Base-by-base conservation (phyloP, 306 rosid species). In the Delonix regia region DNA sequence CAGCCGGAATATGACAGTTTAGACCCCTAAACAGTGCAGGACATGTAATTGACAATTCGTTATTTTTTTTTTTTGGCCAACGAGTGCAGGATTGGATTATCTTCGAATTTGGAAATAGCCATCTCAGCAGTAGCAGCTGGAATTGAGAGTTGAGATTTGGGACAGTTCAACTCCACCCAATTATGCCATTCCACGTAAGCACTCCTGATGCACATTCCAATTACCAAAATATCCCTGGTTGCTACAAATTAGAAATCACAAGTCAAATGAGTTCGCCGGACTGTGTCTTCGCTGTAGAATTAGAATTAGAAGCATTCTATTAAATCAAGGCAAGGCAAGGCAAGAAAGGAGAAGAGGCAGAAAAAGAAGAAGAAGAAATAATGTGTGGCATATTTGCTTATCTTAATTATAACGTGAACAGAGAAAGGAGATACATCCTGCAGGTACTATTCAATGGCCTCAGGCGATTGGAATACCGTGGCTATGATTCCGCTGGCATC, bases 371-470 rank as follows among this genome's bases (percentile, higher is more conserved):
- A 7, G 38, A 27, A 28, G 60, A 62, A 21, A 75, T 60, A 83
- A 95, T 93, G 99, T 95, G 99, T 85, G 99, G 99, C 83, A 95
- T 95, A 38, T 95, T 95, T 68, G 98, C 99, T 19, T 95, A 95
- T 78, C 90, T 95, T 91, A 95, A 95, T 85, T 91, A 88, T 92
- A 80, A 93, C 27, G 92, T 91, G 8, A 81, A 85, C 42, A 86
- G 95, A 81, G 99, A 95, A 76, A 84, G 99, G 83, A 82, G 96
- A 3, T 93, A 89, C 77, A 91, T 95, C 85, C 87, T 95, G 19
- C 97, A 93, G 78, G 98, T 95, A 10, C 88, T 95, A 47, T 93
- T 95, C 87, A 95, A 95, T 82, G 99, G 98, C 3, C 83, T 93
- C 7, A 80, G 98, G 70, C 87, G 99, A 60, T 81, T 95, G 85